Percentiles rank a stretch among this genome's conserved stretches.
Conservation (phyloP, 805 yeast species). For the Jamesozyma jinghongensis region DNA sequence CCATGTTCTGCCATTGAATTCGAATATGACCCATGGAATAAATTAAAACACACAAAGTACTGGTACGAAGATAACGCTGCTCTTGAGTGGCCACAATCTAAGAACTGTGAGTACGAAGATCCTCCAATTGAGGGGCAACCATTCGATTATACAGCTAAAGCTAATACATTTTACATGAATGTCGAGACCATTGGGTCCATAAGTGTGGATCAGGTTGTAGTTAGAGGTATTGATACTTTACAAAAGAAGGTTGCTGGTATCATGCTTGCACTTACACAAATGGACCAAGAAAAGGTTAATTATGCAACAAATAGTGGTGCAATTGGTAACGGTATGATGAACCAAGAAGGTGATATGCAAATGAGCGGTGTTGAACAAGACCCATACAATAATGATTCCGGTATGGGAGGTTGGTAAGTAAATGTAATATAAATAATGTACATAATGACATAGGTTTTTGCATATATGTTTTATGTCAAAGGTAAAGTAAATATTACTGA, state of each 20-base stretch:
- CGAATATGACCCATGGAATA: slow-evolving; percentile 99
- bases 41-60: slow-evolving; percentile 86
- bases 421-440: background rate
- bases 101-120: slow-evolving; percentile 92
- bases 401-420: slow-evolving; percentile 25
- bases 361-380: slow-evolving; percentile 24
- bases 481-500: no score
- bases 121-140: slow-evolving; percentile 80
- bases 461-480: background rate
- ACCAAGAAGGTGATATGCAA: slow-evolving; percentile 28
- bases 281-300: slow-evolving; percentile 33
- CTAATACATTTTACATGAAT: slow-evolving; percentile 73
- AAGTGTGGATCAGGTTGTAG: slow-evolving; percentile 80
- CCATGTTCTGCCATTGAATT: slow-evolving; percentile 94
- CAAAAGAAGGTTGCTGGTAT: slow-evolving; percentile 88
- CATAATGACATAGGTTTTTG: background rate
- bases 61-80: slow-evolving; percentile 92
- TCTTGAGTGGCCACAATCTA: slow-evolving; percentile 87
- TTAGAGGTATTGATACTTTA: slow-evolving; percentile 73
- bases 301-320: slow-evolving; percentile 36
- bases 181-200: slow-evolving; percentile 90
- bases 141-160: slow-evolving; percentile 77
- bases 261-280: slow-evolving; percentile 54
- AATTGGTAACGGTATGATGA: slow-evolving; percentile 19
- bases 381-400: slow-evolving; percentile 28